Conservation (phyloP, 331 rosid genomes). For the Pyracantha coccinea region DNA sequence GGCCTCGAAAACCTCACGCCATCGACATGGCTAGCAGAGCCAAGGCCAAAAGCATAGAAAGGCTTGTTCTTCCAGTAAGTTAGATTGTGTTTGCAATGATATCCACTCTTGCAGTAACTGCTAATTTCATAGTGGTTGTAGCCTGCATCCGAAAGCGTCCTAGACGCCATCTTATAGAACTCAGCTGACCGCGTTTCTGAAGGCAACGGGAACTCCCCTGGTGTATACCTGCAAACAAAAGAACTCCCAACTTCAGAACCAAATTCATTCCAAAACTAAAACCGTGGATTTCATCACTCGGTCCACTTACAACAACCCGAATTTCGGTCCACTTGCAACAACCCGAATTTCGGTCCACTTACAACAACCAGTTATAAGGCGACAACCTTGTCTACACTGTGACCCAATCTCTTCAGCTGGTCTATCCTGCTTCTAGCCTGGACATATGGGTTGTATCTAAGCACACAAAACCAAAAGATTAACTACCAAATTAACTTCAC, state of each 20-base stretch:
- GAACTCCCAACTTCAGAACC: slow-evolving; percentile 9
- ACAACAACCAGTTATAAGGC: too few relatives aligned
- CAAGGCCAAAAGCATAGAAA: slow-evolving; percentile 83
- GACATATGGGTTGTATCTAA: slow-evolving; percentile 94
- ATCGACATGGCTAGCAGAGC: slow-evolving; percentile 73
- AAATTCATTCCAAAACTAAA: slow-evolving; percentile 1
- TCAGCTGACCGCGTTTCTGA: slow-evolving; percentile 70
- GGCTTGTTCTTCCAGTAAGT: slow-evolving; percentile 85
- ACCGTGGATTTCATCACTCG: background rate
- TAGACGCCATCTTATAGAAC: slow-evolving; percentile 77
- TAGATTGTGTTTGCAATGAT: slow-evolving; percentile 73
- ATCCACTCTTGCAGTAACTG: slow-evolving; percentile 78
- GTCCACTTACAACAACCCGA: slow-evolving; percentile 58
- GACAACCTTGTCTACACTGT: too few relatives aligned
- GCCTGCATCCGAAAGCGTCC: slow-evolving; percentile 45
- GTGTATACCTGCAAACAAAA: slow-evolving; percentile 49
- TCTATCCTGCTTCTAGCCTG: slow-evolving; percentile 1
- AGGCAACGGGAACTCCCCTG: slow-evolving; percentile 81
- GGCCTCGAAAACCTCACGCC: slow-evolving; percentile 86
- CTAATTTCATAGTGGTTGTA: slow-evolving; percentile 86
- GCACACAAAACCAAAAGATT: slow-evolving; percentile 2
- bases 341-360: slow-evolving; percentile 40
- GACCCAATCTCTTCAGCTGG: too few relatives aligned
- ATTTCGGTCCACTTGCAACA: slow-evolving; percentile 25
- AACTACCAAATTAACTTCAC: background rate